Conservation (phyloP, 495 filamentous ascomycete genomes). For the Aspergillus cristatus region DNA sequence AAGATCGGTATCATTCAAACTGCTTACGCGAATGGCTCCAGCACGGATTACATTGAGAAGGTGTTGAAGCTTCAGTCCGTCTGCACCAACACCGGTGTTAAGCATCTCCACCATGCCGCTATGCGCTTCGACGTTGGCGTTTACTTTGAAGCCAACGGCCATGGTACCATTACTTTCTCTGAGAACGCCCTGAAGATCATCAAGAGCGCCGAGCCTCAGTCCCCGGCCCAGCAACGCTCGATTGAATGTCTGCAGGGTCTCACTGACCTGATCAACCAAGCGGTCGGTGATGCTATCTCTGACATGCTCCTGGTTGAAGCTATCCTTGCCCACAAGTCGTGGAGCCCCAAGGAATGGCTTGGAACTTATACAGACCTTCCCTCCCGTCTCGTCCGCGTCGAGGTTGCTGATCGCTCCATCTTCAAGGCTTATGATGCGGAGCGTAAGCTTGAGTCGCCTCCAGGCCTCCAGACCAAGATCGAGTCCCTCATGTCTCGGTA, state of each 20-base stretch:
- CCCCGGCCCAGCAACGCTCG: constrained; percentile 78
- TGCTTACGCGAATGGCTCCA: constrained; percentile 95
- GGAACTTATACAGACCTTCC: constrained; percentile 91
- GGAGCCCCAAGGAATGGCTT: constrained; percentile 86
- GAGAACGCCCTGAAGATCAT: constrained; percentile 68
- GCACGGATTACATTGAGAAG: constrained; percentile 82
- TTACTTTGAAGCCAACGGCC: constrained; percentile 97
- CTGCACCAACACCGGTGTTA: constrained; percentile 92
- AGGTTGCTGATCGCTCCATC: constrained; percentile 74
- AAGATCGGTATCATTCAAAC: constrained; percentile 93
- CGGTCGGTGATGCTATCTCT: constrained; percentile 90
- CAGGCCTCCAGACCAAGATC: constrained; percentile 72
- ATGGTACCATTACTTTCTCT: constrained; percentile 94
- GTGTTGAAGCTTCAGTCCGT: constrained; percentile 81
- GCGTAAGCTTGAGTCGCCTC: constrained; percentile 70
- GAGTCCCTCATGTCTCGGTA: constrained; percentile 83
- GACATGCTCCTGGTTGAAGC: constrained; percentile 95
- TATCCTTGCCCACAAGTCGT: constrained; percentile 89
- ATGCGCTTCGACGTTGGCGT: constrained; percentile 86
- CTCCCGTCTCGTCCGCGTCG: constrained; percentile 86
- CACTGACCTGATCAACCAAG: constrained; percentile 89
- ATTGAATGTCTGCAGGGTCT: constrained; percentile 74
- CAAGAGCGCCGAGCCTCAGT: constrained; percentile 69
- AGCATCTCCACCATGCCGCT: constrained; percentile 93
- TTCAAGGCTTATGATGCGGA: constrained; percentile 91